phyloP scores from a whole-genome alignment of 2,329 filamentous ascomycete genomes.

The Berkeleyomyces basicola region DNA sequence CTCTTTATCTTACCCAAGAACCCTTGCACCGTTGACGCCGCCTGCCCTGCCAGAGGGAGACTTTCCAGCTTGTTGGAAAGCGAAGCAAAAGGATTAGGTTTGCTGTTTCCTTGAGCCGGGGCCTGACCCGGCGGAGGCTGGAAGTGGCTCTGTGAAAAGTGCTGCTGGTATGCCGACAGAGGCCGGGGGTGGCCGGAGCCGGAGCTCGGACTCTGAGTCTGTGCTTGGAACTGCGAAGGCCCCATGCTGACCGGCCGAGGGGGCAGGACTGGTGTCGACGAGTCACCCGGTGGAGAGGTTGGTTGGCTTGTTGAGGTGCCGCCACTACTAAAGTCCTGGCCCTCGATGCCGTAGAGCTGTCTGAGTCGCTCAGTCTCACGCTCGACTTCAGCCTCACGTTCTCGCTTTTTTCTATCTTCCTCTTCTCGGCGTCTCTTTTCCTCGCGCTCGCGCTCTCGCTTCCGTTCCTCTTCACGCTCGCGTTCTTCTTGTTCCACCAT shows the following conservation, averaged over 20 bases:
- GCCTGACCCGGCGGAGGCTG: slow-evolving; percentile 15
- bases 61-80: slow-evolving; percentile 3
- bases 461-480: slow-evolving; percentile 33
- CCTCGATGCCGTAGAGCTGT: slow-evolving; percentile 46
- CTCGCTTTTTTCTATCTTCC: slow-evolving; percentile 39
- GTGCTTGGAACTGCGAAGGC: slow-evolving; percentile 1
- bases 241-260: slow-evolving; percentile 28
- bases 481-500: slow-evolving; percentile 37
- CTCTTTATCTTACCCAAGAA: slow-evolving; percentile 25
- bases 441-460: slow-evolving; percentile 27
- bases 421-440: slow-evolving; percentile 6
- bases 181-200: slow-evolving; percentile 15
- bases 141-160: slow-evolving; percentile 12
- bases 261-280: slow-evolving; percentile 18
- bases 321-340: slow-evolving; percentile 21
- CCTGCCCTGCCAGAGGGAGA: slow-evolving; percentile 14
- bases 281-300: slow-evolving; percentile 16
- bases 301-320: slow-evolving; percentile 14
- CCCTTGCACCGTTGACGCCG: slow-evolving; percentile 29
- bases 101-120: not conserved
- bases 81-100: not conserved
- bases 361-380: slow-evolving; percentile 70
- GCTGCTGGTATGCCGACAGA: slow-evolving; percentile 18
- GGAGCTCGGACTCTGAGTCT: not conserved
- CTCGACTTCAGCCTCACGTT: slow-evolving; percentile 53